These are phyloP conservation scores for Lasiodiplodia sp. DNA, from an alignment of 2,329 filamentous ascomycete genomes.

Conservation along the genomic window DNA sequence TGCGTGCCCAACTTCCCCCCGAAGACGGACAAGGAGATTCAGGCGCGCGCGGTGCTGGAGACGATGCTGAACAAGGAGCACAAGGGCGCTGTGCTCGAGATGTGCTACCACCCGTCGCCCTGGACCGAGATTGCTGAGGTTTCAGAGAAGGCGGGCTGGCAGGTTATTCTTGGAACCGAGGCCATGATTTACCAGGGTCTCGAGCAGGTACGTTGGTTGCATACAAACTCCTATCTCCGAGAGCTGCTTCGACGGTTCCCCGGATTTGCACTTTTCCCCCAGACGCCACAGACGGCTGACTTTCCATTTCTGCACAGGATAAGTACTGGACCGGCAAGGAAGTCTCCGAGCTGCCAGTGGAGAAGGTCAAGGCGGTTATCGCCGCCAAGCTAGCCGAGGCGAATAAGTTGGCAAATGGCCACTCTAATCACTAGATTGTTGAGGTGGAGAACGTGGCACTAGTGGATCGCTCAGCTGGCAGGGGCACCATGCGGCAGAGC, in stretches of 20 bases:
- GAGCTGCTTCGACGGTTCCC: not conserved
- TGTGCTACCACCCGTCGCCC: conserved; percentile 81
- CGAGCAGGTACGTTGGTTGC: conserved; percentile 62
- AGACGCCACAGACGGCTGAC: conserved; percentile 24
- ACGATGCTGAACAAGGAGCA: conserved; percentile 57
- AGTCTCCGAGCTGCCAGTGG: conserved; percentile 65
- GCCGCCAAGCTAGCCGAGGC: conserved; percentile 37
- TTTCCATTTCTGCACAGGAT: conserved; percentile 38
- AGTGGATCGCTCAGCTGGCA: not conserved
- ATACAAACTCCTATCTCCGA: not conserved
- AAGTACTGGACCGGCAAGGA: conserved; percentile 69
- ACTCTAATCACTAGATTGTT: not conserved
- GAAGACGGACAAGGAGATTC: conserved; percentile 66
- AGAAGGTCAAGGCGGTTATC: conserved; percentile 64
- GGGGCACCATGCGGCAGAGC: conserved; percentile 14
- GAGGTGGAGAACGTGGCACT: conserved; percentile 4
- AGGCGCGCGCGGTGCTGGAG: conserved; percentile 64
- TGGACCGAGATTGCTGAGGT: conserved; percentile 72
- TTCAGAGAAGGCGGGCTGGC: conserved; percentile 70
- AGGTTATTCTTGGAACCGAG: conserved; percentile 78
- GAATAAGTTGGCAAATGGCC: conserved; percentile 19
- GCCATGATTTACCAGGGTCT: conserved; percentile 80
- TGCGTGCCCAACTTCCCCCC: conserved; percentile 82
- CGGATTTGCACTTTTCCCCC: conserved; percentile 29
- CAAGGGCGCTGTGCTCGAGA: conserved; percentile 77